phyloP scores from a whole-genome alignment of 1,139 yeast species.

The Debaryomyces robertsiae region DNA sequence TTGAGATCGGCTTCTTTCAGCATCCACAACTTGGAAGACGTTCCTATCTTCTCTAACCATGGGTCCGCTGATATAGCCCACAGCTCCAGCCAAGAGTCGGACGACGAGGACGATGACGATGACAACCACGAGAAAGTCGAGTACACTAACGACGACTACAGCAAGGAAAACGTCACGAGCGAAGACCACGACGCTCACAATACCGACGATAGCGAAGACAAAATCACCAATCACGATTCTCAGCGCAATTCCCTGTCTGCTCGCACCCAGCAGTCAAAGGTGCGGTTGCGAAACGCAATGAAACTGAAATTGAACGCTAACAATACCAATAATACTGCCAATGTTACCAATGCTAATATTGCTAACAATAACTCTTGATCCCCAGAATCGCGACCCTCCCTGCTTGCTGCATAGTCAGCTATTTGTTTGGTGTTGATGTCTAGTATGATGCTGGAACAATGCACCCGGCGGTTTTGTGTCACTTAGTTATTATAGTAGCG shows the following conservation, averaged over 20 bases:
- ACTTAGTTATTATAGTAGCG: too few species aligned
- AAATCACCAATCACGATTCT: too few species aligned
- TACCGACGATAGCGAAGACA: too few species aligned
- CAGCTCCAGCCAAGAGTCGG: slow-evolving; percentile 5
- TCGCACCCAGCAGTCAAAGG: slow-evolving; percentile 2
- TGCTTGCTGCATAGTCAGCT: too few species aligned
- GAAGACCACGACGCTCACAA: slow-evolving; percentile 4
- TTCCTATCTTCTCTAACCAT: slow-evolving; percentile 21
- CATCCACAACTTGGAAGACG: slow-evolving; percentile 29
- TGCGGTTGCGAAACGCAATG: slow-evolving; percentile 9
- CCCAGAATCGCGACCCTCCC: too few species aligned
- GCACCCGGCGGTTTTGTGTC: too few species aligned
- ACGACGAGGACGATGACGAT: slow-evolving; percentile 9
- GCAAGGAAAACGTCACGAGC: slow-evolving; percentile 1
- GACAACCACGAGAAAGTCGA: not conserved
- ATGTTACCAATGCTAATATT: not conserved
- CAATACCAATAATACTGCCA: not conserved
- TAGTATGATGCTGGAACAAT: too few species aligned
- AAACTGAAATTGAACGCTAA: not conserved
- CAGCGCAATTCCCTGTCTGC: too few species aligned
- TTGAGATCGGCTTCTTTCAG: slow-evolving; percentile 11
- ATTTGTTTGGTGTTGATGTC: too few species aligned
- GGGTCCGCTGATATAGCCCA: slow-evolving; percentile 2
- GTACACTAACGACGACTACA: too few species aligned
- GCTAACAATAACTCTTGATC: too few species aligned